These are phyloP conservation scores for Candida yuanshanica DNA, from an alignment of 805 yeast genomes.

Conservation along the genomic window DNA sequence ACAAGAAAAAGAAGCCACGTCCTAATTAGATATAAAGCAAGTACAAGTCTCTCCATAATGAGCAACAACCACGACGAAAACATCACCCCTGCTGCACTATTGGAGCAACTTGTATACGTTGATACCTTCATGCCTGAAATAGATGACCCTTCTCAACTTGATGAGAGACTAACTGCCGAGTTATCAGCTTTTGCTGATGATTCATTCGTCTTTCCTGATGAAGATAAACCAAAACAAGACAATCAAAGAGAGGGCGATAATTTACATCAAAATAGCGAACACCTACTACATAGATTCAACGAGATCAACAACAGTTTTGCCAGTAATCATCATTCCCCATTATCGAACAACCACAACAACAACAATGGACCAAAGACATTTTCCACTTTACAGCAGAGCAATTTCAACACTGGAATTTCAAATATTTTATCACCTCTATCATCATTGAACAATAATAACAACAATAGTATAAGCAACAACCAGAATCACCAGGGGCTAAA, in stretches of 20 bases:
- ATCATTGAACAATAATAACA: slow-evolving; percentile 5
- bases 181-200: slow-evolving; percentile 81
- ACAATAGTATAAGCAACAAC: slow-evolving; percentile 1
- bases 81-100: slow-evolving; percentile 37
- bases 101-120: slow-evolving; percentile 76
- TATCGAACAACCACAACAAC: not conserved
- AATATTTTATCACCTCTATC: slow-evolving; percentile 10
- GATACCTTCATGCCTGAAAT: slow-evolving; percentile 64
- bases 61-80: slow-evolving; percentile 8
- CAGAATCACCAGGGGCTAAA: not conserved
- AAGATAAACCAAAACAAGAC: slow-evolving; percentile 51
- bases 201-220: slow-evolving; percentile 75
- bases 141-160: slow-evolving; percentile 37
- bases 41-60: not conserved
- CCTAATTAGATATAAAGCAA: not conserved
- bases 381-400: slow-evolving; percentile 8
- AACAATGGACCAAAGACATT: slow-evolving; percentile 7
- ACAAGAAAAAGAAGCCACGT: not conserved
- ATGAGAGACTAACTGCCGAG: slow-evolving; percentile 54
- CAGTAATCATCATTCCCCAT: not conserved
- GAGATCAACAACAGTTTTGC: slow-evolving; percentile 4
- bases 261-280: slow-evolving; percentile 10
- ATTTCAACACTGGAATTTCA: slow-evolving; percentile 8
- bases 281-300: slow-evolving; percentile 10
- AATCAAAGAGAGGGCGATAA: slow-evolving; percentile 9